Conservation (phyloP, 2,329 filamentous ascomycete genomes). For the Curvularia hawaiiensis region DNA sequence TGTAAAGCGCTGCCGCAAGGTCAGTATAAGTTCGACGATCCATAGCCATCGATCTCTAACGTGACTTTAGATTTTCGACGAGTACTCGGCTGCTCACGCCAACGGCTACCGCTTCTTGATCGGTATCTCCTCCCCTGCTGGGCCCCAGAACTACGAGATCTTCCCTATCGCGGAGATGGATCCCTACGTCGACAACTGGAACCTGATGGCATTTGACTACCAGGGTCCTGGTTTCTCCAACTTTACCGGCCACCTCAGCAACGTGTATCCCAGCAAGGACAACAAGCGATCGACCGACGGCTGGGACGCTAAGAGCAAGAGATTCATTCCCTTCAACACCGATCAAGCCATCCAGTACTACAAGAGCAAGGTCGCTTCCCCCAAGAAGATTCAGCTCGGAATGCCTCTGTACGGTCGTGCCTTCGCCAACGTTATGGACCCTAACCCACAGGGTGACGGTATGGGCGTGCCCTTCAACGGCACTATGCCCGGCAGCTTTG, state of each 20-base stretch:
- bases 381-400: conserved; percentile 35
- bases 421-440: conserved; percentile 32
- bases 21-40: conserved; percentile 25
- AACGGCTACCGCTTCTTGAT: conserved; percentile 50
- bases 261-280: conserved; percentile 28
- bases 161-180: conserved; percentile 50
- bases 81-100: conserved; percentile 45
- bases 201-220: conserved; percentile 68
- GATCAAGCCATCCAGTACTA: conserved; percentile 34
- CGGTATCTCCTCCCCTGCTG: conserved; percentile 52
- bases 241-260: conserved; percentile 58
- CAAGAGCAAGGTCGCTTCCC: conserved; percentile 21
- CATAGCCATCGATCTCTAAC: background rate
- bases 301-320: conserved; percentile 10
- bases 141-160: conserved; percentile 46
- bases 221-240: conserved; percentile 77
- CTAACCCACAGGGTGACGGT: conserved; percentile 55
- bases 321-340: conserved; percentile 31
- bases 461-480: conserved; percentile 34
- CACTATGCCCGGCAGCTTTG: conserved; percentile 31
- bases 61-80: conserved; percentile 40
- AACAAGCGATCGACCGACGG: conserved; percentile 30
- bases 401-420: conserved; percentile 40
- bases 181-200: conserved; percentile 53
- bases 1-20: conserved; percentile 41